Percentiles rank a stretch among this genome's conserved stretches.
These are phyloP conservation scores for Picochlorum costavermella DNA, from an alignment of 139 green algal genomes.

Conservation along the genomic window DNA sequence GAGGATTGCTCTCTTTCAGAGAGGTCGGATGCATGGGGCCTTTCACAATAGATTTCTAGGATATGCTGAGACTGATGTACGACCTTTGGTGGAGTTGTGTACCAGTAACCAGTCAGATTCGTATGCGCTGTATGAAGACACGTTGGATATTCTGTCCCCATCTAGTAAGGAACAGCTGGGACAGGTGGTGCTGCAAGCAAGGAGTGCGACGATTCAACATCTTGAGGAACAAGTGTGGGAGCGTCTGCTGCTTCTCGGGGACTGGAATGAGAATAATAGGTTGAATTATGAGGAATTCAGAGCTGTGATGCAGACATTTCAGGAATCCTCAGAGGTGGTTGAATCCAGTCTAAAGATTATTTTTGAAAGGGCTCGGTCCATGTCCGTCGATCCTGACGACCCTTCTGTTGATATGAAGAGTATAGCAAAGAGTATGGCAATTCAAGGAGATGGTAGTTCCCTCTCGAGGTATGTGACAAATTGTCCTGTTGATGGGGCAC, in stretches of 20 bases:
- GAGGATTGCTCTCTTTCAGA: conserved; percentile 22
- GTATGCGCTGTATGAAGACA: not conserved
- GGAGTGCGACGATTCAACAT: conserved; percentile 2
- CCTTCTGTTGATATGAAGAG: conserved; percentile 11
- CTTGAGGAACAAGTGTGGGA: conserved; percentile 40
- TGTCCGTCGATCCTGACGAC: conserved; percentile 12
- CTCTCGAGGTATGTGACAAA: conserved; percentile 16
- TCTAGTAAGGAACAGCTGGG: not conserved
- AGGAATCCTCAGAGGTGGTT: conserved; percentile 12
- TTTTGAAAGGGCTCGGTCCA: conserved; percentile 6
- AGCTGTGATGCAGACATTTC: conserved; percentile 28
- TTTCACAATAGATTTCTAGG: conserved; percentile 18
- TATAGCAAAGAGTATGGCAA: conserved; percentile 5
- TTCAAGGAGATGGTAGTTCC: conserved; percentile 2
- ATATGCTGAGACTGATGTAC: conserved; percentile 8
- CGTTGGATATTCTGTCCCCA: conserved; percentile 21
- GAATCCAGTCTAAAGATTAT: conserved; percentile 16
- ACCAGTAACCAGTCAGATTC: not conserved
- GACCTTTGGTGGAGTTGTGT: conserved; percentile 8
- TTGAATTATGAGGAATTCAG: conserved; percentile 25
- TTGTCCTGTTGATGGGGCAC: conserved; percentile 37
- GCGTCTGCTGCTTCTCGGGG: conserved; percentile 26
- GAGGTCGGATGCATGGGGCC: conserved; percentile 13
- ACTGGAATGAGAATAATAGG: conserved; percentile 25
- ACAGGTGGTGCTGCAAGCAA: conserved; percentile 13